Evolutionary conservation across 179 eudicot species (phyloP).

Genomic region (Patellifolia procumbens): DNA sequence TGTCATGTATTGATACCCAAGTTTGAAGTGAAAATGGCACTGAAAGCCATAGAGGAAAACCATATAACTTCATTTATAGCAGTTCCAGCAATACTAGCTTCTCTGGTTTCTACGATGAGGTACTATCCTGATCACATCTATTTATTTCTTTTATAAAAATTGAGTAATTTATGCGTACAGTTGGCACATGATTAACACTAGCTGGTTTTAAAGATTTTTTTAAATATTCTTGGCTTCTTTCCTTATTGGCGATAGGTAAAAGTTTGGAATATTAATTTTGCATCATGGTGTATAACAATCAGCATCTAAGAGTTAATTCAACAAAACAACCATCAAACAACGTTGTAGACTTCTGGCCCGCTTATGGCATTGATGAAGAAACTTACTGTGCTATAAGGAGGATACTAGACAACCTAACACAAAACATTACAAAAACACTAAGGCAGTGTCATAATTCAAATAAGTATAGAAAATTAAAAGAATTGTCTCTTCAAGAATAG

Average conservation of each 20-base stretch:
- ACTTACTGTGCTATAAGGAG: background rate
- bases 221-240: background rate
- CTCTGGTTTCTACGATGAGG: constrained; percentile 66
- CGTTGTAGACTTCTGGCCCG: background rate
- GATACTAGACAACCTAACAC: background rate
- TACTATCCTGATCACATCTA: constrained; percentile 25
- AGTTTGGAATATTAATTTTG: background rate
- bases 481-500: too few species aligned
- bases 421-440: too few species aligned
- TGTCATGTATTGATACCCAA: constrained; percentile 81
- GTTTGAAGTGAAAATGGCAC: constrained; percentile 69
- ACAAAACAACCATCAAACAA: background rate
- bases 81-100: constrained; percentile 89
- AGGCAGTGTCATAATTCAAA: too few species aligned
- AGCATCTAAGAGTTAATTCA: background rate
- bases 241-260: background rate
- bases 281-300: background rate
- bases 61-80: constrained; percentile 73
- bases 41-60: constrained; percentile 58
- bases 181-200: background rate
- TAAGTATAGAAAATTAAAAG: background rate
- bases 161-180: background rate
- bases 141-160: background rate
- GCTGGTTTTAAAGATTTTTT: background rate
- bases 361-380: background rate